Evolutionary conservation across 1,284 basidiomycete species (phyloP).

Genomic region (Moesziomyces sp.): DNA sequence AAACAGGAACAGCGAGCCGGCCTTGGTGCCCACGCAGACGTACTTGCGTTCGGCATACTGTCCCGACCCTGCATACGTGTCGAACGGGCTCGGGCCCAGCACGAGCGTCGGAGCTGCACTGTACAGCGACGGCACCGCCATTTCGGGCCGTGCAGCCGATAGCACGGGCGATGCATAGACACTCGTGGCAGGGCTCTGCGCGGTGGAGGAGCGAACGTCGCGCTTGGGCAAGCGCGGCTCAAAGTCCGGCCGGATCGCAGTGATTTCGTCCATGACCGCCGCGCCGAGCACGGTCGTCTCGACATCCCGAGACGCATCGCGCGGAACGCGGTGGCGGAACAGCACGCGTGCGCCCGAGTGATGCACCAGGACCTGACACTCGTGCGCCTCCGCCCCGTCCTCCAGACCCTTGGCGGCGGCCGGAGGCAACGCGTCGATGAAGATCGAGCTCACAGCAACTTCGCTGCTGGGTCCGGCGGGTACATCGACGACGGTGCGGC

Average conservation of each 20-base stretch:
- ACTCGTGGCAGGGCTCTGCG: constrained; percentile 26
- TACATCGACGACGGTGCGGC: constrained; percentile 26
- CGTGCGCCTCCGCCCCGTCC: background rate
- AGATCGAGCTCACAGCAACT: constrained; percentile 28
- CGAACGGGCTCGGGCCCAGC: constrained; percentile 35
- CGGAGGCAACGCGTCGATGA: constrained; percentile 22
- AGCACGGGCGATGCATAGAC: constrained; percentile 39
- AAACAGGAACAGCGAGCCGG: constrained; percentile 58
- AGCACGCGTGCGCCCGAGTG: constrained; percentile 43
- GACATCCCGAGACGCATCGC: constrained; percentile 4
- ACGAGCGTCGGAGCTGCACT: constrained; percentile 19
- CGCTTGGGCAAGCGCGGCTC: constrained; percentile 49
- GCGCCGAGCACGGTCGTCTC: constrained; percentile 54
- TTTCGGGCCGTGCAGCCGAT: constrained; percentile 11
- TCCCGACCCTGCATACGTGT: constrained; percentile 20
- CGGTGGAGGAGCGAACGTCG: constrained; percentile 24
- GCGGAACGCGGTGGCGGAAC: constrained; percentile 36
- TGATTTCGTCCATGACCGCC: constrained; percentile 51
- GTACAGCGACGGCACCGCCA: background rate
- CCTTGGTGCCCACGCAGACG: constrained; percentile 59
- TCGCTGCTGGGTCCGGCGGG: constrained; percentile 17
- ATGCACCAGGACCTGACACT: constrained; percentile 42
- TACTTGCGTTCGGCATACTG: constrained; percentile 59
- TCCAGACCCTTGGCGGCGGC: background rate
- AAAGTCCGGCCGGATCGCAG: constrained; percentile 55